A percentile compares a stretch with the other conserved stretches of the same genome.
Evolutionary conservation across 495 filamentous ascomycete species (phyloP).

Genomic region (Daldinia bambusicola): DNA sequence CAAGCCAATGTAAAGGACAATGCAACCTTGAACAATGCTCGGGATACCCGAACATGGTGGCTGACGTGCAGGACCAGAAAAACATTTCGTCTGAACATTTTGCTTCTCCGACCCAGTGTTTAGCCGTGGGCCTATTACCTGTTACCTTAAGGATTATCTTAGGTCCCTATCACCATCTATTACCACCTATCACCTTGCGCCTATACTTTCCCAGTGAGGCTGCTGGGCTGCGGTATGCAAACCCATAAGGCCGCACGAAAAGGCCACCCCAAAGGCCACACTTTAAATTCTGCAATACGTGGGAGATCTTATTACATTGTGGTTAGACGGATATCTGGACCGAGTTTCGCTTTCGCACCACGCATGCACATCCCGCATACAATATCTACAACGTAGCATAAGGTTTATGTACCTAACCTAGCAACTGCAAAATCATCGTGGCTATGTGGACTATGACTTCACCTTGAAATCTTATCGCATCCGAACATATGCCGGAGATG

Average conservation of each 20-base stretch:
- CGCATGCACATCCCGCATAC: slow-evolving; percentile 27
- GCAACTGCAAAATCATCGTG: neutral
- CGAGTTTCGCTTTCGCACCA: slow-evolving; percentile 25
- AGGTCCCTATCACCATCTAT: no score
- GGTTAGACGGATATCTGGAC: slow-evolving; percentile 27
- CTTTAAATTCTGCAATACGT: slow-evolving; percentile 36
- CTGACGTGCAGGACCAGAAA: slow-evolving; percentile 26
- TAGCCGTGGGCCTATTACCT: slow-evolving; percentile 8
- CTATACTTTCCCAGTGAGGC: slow-evolving; percentile 23
- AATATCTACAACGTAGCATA: slow-evolving; percentile 5
- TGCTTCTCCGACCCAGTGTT: slow-evolving; percentile 31
- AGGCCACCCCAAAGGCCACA: neutral
- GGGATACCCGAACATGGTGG: slow-evolving; percentile 43
- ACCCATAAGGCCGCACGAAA: no score
- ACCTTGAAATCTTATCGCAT: slow-evolving; percentile 19
- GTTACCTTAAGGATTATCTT: no score
- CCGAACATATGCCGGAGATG: slow-evolving; percentile 22
- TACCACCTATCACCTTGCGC: slow-evolving; percentile 19
- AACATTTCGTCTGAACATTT: slow-evolving; percentile 11
- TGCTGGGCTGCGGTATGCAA: slow-evolving; percentile 11
- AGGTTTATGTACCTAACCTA: neutral
- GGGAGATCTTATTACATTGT: slow-evolving; percentile 34
- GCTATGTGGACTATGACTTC: slow-evolving; percentile 28
- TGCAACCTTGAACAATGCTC: slow-evolving; percentile 1
- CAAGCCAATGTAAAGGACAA: neutral